A percentile compares a stretch with the other conserved stretches of the same genome.
phyloP scores from a whole-genome alignment of 257 asterid species.

The Solanum ossicruentum region DNA sequence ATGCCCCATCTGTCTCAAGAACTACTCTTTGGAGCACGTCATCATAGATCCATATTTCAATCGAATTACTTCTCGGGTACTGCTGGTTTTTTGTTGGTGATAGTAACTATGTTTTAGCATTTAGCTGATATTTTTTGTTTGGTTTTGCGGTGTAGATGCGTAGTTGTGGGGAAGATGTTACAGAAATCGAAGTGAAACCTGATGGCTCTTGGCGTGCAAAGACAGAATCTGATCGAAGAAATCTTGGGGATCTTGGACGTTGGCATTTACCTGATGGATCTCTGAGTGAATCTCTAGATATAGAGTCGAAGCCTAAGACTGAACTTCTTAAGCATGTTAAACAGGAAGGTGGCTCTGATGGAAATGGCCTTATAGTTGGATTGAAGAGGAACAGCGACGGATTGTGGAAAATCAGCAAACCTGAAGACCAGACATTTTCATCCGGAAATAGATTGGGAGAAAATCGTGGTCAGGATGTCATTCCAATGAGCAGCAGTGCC shows the following conservation, averaged over 20 bases:
- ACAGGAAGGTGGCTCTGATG: conserved; percentile 73
- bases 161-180: conserved; percentile 68
- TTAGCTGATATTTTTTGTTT: background rate
- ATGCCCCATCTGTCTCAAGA: conserved; percentile 92
- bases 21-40: conserved; percentile 75
- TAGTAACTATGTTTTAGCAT: background rate
- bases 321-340: conserved; percentile 46
- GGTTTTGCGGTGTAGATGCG: conserved; percentile 31
- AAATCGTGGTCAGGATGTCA: conserved; percentile 22
- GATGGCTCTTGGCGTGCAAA: conserved; percentile 98
- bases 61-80: conserved; percentile 71
- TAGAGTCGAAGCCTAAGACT: conserved; percentile 52
- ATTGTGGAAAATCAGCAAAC: conserved; percentile 67
- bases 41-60: conserved; percentile 90
- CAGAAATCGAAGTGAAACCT: conserved; percentile 92
- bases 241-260: conserved; percentile 70
- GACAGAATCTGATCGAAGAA: conserved; percentile 61
- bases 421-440: conserved; percentile 31
- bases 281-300: conserved; percentile 30
- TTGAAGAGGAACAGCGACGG: conserved; percentile 59
- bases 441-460: conserved; percentile 33
- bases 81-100: background rate
- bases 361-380: conserved; percentile 60
- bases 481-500: conserved; percentile 87
- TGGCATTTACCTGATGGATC: conserved; percentile 96